Conservation (phyloP, 1,139 yeast genomes). For the Hemisphaericaspora xylofermentans region DNA sequence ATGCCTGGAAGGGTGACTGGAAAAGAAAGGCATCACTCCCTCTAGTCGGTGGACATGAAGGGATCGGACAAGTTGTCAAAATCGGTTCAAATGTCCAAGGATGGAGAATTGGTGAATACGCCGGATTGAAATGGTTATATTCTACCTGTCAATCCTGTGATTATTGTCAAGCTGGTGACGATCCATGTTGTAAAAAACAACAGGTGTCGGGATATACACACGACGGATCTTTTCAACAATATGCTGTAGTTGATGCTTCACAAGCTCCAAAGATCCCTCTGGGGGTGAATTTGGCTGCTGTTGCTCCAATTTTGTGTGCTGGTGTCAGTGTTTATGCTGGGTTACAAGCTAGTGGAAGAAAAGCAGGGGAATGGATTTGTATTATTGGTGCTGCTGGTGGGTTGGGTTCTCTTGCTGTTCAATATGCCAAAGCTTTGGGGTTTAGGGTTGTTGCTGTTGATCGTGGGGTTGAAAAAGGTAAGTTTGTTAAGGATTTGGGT, state of each 20-base stretch:
- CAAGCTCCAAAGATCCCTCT: constrained; percentile 38
- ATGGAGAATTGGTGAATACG: constrained; percentile 72
- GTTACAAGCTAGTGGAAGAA: constrained; percentile 62
- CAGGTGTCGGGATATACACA: constrained; percentile 77
- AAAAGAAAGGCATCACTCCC: constrained; percentile 64
- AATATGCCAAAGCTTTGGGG: constrained; percentile 83
- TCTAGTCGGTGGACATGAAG: constrained; percentile 82
- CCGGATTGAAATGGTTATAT: constrained; percentile 75
- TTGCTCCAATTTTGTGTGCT: constrained; percentile 58
- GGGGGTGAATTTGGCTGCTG: constrained; percentile 33
- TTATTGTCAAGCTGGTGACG: constrained; percentile 64
- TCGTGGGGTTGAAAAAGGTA: constrained; percentile 66
- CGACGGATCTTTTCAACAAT: constrained; percentile 84
- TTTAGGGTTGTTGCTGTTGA: constrained; percentile 74
- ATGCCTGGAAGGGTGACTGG: constrained; percentile 77
- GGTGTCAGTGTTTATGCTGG: constrained; percentile 87
- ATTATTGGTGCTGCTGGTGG: constrained; percentile 87
- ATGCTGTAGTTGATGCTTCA: constrained; percentile 59
- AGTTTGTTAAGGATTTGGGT: constrained; percentile 55
- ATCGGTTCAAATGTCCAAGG: constrained; percentile 66
- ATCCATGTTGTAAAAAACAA: constrained; percentile 67
- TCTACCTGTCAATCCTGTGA: constrained; percentile 75
- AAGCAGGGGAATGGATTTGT: constrained; percentile 78
- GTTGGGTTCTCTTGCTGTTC: constrained; percentile 76
- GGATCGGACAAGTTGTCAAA: constrained; percentile 81